Base-by-base conservation (phyloP, 2,329 filamentous ascomycete species). In the Cladosporium colombiae region DNA sequence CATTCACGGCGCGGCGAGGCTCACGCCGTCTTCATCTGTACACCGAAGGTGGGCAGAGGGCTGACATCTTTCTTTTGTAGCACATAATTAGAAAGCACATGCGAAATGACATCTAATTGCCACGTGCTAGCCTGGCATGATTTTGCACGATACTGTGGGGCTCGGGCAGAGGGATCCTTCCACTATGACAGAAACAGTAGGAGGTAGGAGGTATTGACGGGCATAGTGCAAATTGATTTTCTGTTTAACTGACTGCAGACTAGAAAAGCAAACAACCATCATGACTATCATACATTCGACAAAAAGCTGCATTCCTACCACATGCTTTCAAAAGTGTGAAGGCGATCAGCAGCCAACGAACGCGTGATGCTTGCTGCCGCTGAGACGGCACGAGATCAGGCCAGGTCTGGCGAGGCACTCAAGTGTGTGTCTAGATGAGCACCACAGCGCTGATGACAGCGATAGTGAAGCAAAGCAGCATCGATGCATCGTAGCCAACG, bases 401-500 rank as follows among this genome's bases (percentile, higher is more conserved):
- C 16, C 44, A 44, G 27, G 16, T 14, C 31, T 29, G 37, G 27
- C 27, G 13, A 52, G 29, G 25, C 61, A 46, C 18, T 8, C 13
- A 29, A 6, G 27, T 29, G 1, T 23, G 21, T 35, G 29, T 64
- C 49, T 68, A 71, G 66, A 70, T 61, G 53, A 71, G 60, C 49
- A 70, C 27, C 33, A 70, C 65, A 31, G 67, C 67, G 33, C 64
- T 63, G 62, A 68, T 44, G 23, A 71, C n/a, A 50, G 65, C 68
- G 49, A 70, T 66, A n/a, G 61, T 35, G 56, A 69, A 61, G 66
- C 67, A 67, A 23, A 69, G 57, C 37, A 68, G 40, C 57, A 67
- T 61, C 40, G 62, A 67, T 18, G 46, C 27, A 35, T 70, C 66
- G 27, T 66, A 25, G 13, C 64, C 61, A 44, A 63, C 46, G 49